Evolutionary conservation across 192 early-diverging fungal species (phyloP).

Genomic region (Backusella morwellensis): DNA sequence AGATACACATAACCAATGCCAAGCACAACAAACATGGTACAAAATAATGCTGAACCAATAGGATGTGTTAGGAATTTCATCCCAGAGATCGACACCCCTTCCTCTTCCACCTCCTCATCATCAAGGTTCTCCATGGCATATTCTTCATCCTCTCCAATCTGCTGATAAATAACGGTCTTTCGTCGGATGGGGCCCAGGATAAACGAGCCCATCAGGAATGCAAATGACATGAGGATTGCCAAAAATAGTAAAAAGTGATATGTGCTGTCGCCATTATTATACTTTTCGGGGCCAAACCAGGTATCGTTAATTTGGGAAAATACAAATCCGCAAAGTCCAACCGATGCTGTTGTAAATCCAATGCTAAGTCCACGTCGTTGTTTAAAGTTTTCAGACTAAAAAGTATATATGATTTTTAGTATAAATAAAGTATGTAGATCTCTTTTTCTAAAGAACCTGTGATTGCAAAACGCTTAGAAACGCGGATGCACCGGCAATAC

Average conservation of each 20-base stretch:
- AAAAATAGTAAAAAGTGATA: constrained; percentile 27
- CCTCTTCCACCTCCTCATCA: neutral
- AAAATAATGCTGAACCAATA: constrained; percentile 21
- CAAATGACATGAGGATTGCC: constrained; percentile 13
- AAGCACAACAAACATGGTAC: constrained; percentile 22
- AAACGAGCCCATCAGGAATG: constrained; percentile 20
- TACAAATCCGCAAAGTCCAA: constrained; percentile 25
- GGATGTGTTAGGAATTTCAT: constrained; percentile 21
- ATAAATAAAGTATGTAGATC: neutral
- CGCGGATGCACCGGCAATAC: constrained; percentile 19
- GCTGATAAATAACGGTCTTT: neutral
- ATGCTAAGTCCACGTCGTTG: constrained; percentile 26
- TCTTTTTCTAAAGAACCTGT: constrained; percentile 14
- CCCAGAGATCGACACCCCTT: constrained; percentile 16
- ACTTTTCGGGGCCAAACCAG: constrained; percentile 6
- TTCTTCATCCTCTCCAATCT: neutral
- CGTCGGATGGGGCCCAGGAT: constrained; percentile 7
- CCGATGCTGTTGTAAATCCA: constrained; percentile 22
- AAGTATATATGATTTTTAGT: neutral
- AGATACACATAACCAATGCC: constrained; percentile 30
- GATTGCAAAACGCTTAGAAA: constrained; percentile 27
- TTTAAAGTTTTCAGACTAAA: constrained; percentile 30
- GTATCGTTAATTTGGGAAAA: constrained; percentile 31
- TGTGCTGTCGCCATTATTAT: constrained; percentile 5
- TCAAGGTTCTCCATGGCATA: neutral